Evolutionary conservation across 495 filamentous ascomycete species (phyloP), one percentile per base, ranked within the genome.

Genomic region (Lophium mytilinum): DNA sequence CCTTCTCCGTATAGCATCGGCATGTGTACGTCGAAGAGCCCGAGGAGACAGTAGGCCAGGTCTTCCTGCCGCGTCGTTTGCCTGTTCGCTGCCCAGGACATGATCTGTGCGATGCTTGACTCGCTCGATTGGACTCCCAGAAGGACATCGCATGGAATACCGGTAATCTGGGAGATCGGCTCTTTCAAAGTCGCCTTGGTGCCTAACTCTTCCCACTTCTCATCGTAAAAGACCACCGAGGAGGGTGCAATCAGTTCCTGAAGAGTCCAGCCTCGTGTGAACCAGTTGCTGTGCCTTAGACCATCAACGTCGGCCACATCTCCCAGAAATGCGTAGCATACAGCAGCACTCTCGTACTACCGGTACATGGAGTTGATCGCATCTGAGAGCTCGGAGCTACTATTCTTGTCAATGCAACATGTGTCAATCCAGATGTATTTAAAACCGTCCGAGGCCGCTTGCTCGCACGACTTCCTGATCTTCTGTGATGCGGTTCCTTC

Each of bases 1-100:
- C 53, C 53, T 52, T 56, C 53, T 9, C 53, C 53, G 19, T 56
- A 56, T 11, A 56, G 2, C 18, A 56, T 10, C 45, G 53, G 53
- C 53, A 56, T 50, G 17, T 56, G 1, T 4, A 56, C 33, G 45
- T 51, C 19, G 46, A 56, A 56, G 1, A 56, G 4, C 3, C 53
- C 53, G 1, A 56, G 6, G 48, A 56, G 43, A 17, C 4, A 56
- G 34, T 56, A 56, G 1, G 53, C 53, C 3, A 30, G 3, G 24
- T 56, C 53, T 52, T 56, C 53, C 15, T 4, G 1, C 7, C 46
- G 43, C 1, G 3, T 50, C 24, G 53, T 56, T 15, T 24, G 11
- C 24, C 53, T 10, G 2, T 36, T 19, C 11, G 45, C 4, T 1
- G 53, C 53, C 53, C 53, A 56, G 2, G 53, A 53, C 53, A 56